These are phyloP conservation scores for Barnettozyma salicaria DNA, from an alignment of 805 yeast species.

Conservation along the genomic window DNA sequence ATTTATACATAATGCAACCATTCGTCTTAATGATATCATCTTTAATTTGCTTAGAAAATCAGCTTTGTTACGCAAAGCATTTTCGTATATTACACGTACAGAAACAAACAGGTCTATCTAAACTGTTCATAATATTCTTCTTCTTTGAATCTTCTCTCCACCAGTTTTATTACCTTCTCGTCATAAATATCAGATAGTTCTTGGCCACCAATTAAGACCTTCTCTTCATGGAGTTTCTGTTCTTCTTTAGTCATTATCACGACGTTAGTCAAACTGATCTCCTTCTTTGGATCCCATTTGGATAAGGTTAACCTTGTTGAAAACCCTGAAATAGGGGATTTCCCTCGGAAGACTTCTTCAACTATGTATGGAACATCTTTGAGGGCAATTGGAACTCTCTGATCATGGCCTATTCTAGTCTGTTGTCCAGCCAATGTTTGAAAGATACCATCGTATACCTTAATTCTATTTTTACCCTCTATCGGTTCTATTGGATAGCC, in stretches of 20 bases:
- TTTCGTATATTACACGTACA: background rate
- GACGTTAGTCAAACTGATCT: slow-evolving; percentile 66
- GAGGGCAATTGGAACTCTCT: slow-evolving; percentile 66
- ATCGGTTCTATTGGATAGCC: slow-evolving; percentile 90
- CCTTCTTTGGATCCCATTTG: slow-evolving; percentile 72
- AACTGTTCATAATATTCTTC: slow-evolving; percentile 68
- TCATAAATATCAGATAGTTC: slow-evolving; percentile 57
- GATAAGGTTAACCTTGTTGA: slow-evolving; percentile 76
- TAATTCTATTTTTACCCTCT: slow-evolving; percentile 83
- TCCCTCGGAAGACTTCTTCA: slow-evolving; percentile 91
- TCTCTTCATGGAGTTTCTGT: slow-evolving; percentile 70
- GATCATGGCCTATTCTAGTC: slow-evolving; percentile 68
- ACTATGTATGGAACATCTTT: slow-evolving; percentile 74
- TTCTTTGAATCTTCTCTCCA: slow-evolving; percentile 62
- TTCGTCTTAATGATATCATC: too few species aligned
- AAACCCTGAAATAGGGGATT: slow-evolving; percentile 79
- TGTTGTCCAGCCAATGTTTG: slow-evolving; percentile 86
- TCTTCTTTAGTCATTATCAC: slow-evolving; percentile 88
- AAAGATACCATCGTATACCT: slow-evolving; percentile 75
- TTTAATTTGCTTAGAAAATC: background rate
- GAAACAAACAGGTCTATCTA: slow-evolving; percentile 22
- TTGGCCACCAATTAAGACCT: slow-evolving; percentile 67
- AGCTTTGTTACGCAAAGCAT: background rate
- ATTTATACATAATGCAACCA: slow-evolving; percentile 23
- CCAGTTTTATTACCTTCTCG: slow-evolving; percentile 47